Evolutionary conservation across 2,329 filamentous ascomycete genomes (phyloP), one percentile per base, ranked within the genome.

Genomic region (Fusarium palustre): DNA sequence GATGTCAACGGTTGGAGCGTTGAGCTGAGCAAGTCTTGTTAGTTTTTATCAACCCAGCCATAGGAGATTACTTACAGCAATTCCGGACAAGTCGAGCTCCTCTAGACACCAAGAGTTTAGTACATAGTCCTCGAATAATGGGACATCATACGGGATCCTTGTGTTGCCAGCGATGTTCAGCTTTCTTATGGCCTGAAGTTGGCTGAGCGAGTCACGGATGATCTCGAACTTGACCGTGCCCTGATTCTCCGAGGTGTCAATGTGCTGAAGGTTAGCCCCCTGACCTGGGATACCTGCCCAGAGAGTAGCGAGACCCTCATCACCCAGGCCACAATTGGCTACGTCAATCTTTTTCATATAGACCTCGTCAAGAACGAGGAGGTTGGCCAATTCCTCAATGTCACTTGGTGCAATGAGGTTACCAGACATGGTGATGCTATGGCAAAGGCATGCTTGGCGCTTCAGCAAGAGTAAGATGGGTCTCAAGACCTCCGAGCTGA

Each of bases 31-130:
- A 24, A 20, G 4, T 34, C 22, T 49, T 42, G 67, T 73, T 63
- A 73, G 61, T 25, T 24, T 38, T 34, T 15, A 16, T 30, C 13
- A 38, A 31, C n/a, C n/a, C 25, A 28, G n/a, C 7, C 5, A 45
- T 30, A 39, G 3, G 4, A 3, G 33, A 7, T n/a, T 34, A 60
- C 80, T 66, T 75, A 86, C 84, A 78, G 83, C 83, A 75, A 85
- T 87, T 7, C 83, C 82, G 4, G 86, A 87, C 30, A 88, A 76
- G 65, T 88, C 82, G 18, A 88, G 76, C 59, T 86, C 84, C 70
- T 87, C 83, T 25, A 88, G 77, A n/a, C 78, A 77, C 80, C 83
- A 85, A 20, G 77, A 71, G 41, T 78, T 69, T 45, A 86, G 75
- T 10, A 79, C 75, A 52, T 81, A 80, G 60, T 83, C 74, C 54